phyloP scores from a whole-genome alignment of 768 basidiomycete species.

The Podaxis sp. region DNA sequence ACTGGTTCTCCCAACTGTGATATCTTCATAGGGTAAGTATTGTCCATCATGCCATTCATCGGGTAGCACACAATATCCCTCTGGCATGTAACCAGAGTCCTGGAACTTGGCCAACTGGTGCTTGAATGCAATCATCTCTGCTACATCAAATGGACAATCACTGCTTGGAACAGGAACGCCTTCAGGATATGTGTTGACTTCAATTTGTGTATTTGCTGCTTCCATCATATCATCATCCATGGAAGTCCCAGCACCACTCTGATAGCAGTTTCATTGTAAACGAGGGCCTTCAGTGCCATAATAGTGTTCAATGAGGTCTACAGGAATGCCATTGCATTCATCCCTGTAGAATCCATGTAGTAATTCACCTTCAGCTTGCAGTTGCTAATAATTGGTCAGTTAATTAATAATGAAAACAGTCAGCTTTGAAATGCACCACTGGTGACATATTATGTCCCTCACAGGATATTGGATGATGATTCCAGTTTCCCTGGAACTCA shows the following conservation, averaged over 20 bases:
- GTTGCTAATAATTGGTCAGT: neutral
- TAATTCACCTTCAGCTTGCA: neutral
- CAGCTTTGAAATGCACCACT: neutral
- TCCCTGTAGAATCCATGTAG: neutral
- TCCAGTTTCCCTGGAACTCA: neutral
- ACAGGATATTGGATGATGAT: neutral
- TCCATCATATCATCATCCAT: neutral
- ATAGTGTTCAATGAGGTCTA: neutral
- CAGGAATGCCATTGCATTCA: neutral
- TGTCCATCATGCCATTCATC: neutral
- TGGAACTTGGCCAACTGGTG: neutral
- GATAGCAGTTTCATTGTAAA: neutral
- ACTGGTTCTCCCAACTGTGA: neutral
- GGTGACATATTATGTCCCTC: neutral
- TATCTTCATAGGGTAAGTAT: neutral
- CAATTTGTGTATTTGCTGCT: neutral
- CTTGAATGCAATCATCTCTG: neutral
- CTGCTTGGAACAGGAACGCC: neutral
- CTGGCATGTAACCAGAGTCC: neutral
- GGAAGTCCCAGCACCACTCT: neutral
- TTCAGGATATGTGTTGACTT: neutral
- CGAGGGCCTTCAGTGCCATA: neutral
- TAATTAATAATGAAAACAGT: neutral
- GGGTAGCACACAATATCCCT: neutral
- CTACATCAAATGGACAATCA: neutral